phyloP scores from a whole-genome alignment of 2,329 filamentous ascomycete species.

The Pochonia chlamydosporia region DNA sequence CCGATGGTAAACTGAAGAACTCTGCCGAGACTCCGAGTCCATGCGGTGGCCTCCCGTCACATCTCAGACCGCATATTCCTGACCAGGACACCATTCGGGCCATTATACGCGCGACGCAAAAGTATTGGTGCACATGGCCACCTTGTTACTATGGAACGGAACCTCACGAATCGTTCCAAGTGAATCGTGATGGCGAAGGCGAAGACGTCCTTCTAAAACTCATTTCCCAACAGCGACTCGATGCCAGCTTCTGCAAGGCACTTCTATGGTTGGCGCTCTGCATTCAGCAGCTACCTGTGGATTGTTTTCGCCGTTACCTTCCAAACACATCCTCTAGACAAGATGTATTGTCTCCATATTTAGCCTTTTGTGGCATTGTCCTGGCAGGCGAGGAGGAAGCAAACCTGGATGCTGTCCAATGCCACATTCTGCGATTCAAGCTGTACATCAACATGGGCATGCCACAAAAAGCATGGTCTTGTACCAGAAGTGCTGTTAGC shows the following conservation, averaged over 20 bases:
- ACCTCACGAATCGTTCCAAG: slow-evolving; percentile 3
- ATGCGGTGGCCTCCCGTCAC: slow-evolving; percentile 9
- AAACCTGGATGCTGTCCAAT: slow-evolving; percentile 48
- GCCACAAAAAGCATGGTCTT: slow-evolving; percentile 48
- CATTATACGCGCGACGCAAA: slow-evolving; percentile 16
- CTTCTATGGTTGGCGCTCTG: slow-evolving; percentile 37
- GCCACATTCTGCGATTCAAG: slow-evolving; percentile 43
- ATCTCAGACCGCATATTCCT: slow-evolving; percentile 9
- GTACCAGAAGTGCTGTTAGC: slow-evolving; percentile 43
- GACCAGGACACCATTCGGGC: slow-evolving; percentile 8
- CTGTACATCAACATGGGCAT: slow-evolving; percentile 49
- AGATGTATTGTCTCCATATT: slow-evolving; percentile 36
- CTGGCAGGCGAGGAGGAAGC: slow-evolving; percentile 45
- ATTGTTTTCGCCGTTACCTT: slow-evolving; percentile 18
- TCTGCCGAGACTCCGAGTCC: slow-evolving; percentile 1
- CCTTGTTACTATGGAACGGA: slow-evolving; percentile 9
- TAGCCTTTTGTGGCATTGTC: slow-evolving; percentile 36
- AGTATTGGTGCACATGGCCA: slow-evolving; percentile 20
- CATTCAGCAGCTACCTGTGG: slow-evolving; percentile 31
- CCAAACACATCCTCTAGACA: slow-evolving; percentile 21
- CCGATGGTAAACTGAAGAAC: slow-evolving; percentile 5
- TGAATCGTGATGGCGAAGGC: slow-evolving; percentile 9
- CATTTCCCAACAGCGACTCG: slow-evolving; percentile 25
- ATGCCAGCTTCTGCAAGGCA: slow-evolving; percentile 26
- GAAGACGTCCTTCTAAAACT: slow-evolving; percentile 30